Evolutionary conservation across 2,329 filamentous ascomycete genomes (phyloP).

Genomic region (Arachnomyces sp.): DNA sequence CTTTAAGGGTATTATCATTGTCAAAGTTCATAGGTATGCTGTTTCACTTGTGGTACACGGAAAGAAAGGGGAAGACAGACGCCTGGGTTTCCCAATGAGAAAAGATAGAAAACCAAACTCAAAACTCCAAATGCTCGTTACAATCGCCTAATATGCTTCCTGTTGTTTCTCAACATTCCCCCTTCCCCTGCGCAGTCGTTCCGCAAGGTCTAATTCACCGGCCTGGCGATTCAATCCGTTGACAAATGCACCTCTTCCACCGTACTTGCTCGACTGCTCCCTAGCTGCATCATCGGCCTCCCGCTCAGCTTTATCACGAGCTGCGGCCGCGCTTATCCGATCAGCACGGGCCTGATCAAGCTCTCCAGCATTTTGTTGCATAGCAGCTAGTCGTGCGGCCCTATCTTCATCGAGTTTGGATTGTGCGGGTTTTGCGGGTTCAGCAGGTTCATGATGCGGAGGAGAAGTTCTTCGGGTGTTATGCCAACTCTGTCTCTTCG

Average conservation of each 20-base stretch:
- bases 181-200: slow-evolving; percentile 32
- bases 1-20: no score
- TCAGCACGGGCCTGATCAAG: slow-evolving; percentile 59
- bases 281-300: slow-evolving; percentile 59
- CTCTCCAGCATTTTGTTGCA: slow-evolving; percentile 61
- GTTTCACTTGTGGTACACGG: no score
- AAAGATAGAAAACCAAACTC: no score
- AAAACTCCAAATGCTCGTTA: not conserved
- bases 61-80: no score
- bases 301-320: slow-evolving; percentile 53
- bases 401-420: slow-evolving; percentile 40
- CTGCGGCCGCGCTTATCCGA: slow-evolving; percentile 57
- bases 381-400: slow-evolving; percentile 59
- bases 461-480: slow-evolving; percentile 17
- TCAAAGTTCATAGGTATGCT: no score
- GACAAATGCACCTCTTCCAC: slow-evolving; percentile 57
- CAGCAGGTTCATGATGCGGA: slow-evolving; percentile 4
- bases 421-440: slow-evolving; percentile 9
- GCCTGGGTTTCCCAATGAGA: no score
- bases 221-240: slow-evolving; percentile 54
- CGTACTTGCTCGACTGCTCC: slow-evolving; percentile 51
- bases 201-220: slow-evolving; percentile 34
- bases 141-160: slow-evolving; percentile 32
- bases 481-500: slow-evolving; percentile 21
- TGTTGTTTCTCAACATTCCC: slow-evolving; percentile 26